Base-by-base conservation (phyloP, 73 alveolate species). In the Stentor coeruleus region DNA sequence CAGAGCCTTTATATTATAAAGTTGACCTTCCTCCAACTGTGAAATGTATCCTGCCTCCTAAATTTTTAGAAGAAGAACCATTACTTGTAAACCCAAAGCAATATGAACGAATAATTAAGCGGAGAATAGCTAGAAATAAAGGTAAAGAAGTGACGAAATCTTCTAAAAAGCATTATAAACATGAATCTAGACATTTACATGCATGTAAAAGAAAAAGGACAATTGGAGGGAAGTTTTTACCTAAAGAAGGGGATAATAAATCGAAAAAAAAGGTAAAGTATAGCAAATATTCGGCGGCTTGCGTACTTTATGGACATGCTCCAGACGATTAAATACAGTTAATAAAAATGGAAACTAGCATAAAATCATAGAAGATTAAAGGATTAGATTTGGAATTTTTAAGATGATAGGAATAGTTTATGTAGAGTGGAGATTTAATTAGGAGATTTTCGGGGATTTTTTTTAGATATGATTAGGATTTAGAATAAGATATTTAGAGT, bases 281-380 rank as follows among this genome's bases (percentile, higher is more conserved):
- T 33, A 26, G 42, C 15, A 66, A 40, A 33, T 66, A 66, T 2
- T 66, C 79, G 14, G 79, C 79, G 14, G 79, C 79, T 20, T 66
- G 79, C 33, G 79, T 66, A 28, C 33, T 66, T 14, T 66, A 66
- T 66, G 79, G 79, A 31, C 11, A 20, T 20, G n/a, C 79, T 66
- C 79, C 79, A 20, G 79, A 66, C 33, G 79, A 66, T 40, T 66
- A 33, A 66, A n/a, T n/a, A n/a, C n/a, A n/a, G n/a, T n/a, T n/a
- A n/a, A n/a, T n/a, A n/a, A n/a, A n/a, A n/a, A n/a, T n/a, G n/a
- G n/a, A n/a, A n/a, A n/a, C n/a, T n/a, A n/a, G n/a, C n/a, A n/a
- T n/a, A n/a, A n/a, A n/a, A n/a, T n/a, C n/a, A n/a, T n/a, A n/a
- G n/a, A n/a, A n/a, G n/a, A n/a, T n/a, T n/a, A n/a, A n/a, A n/a